Base-by-base conservation (phyloP, 495 filamentous ascomycete genomes). In the Penicillium robsamsonii region DNA sequence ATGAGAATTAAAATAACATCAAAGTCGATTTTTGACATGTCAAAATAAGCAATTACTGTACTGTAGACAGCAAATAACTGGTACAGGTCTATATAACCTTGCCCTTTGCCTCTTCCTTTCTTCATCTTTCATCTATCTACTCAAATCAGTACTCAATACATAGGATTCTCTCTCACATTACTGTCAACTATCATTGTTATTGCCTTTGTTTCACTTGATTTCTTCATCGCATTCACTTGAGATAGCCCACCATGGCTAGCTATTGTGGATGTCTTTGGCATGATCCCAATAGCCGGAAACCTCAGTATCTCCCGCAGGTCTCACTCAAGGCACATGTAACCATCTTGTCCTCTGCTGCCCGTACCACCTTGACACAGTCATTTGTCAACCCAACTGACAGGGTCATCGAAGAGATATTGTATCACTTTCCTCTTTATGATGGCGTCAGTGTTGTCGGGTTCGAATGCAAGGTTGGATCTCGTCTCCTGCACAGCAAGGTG, bases 401-500 rank as follows among this genome's bases (percentile, higher is more conserved):
- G 6, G 31, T 37, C 25, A 17, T 62, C 5, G 10, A 57, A 17
- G 59, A 65, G 42, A 50, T 51, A 5, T 52, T 20, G 2, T 65
- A 65, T 46, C 40, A 15, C 0, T 65, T 62, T 2, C 62, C 62
- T 37, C 59, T 65, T 12, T 65, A 59, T 17, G 58, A 67, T 57
- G 58, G 64, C 29, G 46, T 57, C 8, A 64, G 55, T 46, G 53
- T 63, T 22, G 58, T 64, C 10, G 52, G 53, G 0, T 61, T 64
- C 15, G 15, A 57, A 18, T 61, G 64, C 25, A 50, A 22, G 3
- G 53, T 65, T 7, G 59, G 59, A 22, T 22, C 27, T 9, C 52
- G 56, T 7, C 24, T 59, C 9, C 50, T 65, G 4, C 53, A 57
- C 29, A 57, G 62, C 40, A 47, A 50, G 13, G 62, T 65, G 22